Evolutionary conservation across 805 yeast genomes (phyloP), one percentile per base, ranked within the genome.

Genomic region (Wickerhamiella bombiphila): DNA sequence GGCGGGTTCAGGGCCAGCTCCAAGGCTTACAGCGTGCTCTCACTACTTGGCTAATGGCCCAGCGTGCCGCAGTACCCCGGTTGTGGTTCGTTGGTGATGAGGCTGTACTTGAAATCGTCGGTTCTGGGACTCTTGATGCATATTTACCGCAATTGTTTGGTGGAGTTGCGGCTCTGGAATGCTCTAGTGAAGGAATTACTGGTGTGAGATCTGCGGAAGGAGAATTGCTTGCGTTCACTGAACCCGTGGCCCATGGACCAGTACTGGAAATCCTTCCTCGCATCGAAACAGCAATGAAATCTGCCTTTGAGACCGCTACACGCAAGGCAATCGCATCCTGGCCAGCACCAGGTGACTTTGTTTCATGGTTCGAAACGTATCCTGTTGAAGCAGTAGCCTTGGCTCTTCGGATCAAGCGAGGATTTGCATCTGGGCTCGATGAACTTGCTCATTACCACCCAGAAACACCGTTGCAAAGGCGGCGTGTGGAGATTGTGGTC

Each of bases 51-150:
- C 60, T 88, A 22, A 96, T 86, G 47, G 69, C 68, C 28, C 93
- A 86, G 52, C 61, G 97, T 44, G 76, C 69, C 30, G 42, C 65
- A 1, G 88, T 79, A 49, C 86, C 94, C 1, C 65, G 96, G 34
- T 76, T 85, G 39, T 85, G 77, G 50, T 86, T 88, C 52, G 60
- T 88, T 20, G 95, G 96, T 4, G 88, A 88, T 53, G 94, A 85
- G 42, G 95, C 88, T 53, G 58, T 88, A 22, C 60, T 88, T 24
- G 93, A 82, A 43, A 69, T 88, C 29, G 68, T 88, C 25, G 94
- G 96, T 2, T 22, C 45, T 7, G 29, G 36, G 2, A 58, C 53
- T 4, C 61, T 76, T 3, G 73, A 75, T 14, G 66, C 63, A 33
- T 85, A 78, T 49, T 57, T 85, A 35, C 62, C 64, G 34, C 80